These are phyloP conservation scores for Ustilago bromivora DNA, from an alignment of 1,284 basidiomycete genomes.

Conservation along the genomic window DNA sequence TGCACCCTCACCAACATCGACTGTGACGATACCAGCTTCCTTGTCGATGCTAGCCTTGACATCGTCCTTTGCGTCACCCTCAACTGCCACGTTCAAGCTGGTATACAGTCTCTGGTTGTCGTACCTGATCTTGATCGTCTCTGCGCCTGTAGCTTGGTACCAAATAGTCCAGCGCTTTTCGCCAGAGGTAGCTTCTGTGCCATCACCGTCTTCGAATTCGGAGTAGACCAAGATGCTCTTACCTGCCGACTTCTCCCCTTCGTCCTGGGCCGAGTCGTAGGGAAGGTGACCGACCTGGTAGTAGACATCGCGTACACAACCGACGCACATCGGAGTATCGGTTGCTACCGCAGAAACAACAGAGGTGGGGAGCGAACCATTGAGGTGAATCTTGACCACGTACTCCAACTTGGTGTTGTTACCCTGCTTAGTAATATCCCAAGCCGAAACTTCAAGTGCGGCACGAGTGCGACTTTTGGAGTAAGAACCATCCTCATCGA, in stretches of 20 bases:
- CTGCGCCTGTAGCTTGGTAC: constrained; percentile 48
- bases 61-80: constrained; percentile 47
- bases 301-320: constrained; percentile 56
- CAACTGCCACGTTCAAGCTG: constrained; percentile 43
- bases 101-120: constrained; percentile 58
- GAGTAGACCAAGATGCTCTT: constrained; percentile 47
- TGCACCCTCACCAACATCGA: constrained; percentile 49
- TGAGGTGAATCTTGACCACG: constrained; percentile 64
- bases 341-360: constrained; percentile 59
- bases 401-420: constrained; percentile 58
- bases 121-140: constrained; percentile 51
- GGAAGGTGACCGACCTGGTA: constrained; percentile 57
- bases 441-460: constrained; percentile 60
- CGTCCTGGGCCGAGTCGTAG: constrained; percentile 45
- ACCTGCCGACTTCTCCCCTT: constrained; percentile 14
- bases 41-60: constrained; percentile 49
- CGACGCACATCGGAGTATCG: constrained; percentile 66
- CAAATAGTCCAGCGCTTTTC: constrained; percentile 56
- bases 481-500: constrained; percentile 62
- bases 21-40: constrained; percentile 41
- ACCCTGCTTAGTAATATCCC: constrained; percentile 57
- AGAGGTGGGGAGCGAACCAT: constrained; percentile 58
- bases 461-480: constrained; percentile 58
- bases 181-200: constrained; percentile 48
- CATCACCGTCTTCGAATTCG: constrained; percentile 58